Evolutionary conservation across 176 grass and related monocot genomes (phyloP).

Genomic region (Phoenix dactylifera): DNA sequence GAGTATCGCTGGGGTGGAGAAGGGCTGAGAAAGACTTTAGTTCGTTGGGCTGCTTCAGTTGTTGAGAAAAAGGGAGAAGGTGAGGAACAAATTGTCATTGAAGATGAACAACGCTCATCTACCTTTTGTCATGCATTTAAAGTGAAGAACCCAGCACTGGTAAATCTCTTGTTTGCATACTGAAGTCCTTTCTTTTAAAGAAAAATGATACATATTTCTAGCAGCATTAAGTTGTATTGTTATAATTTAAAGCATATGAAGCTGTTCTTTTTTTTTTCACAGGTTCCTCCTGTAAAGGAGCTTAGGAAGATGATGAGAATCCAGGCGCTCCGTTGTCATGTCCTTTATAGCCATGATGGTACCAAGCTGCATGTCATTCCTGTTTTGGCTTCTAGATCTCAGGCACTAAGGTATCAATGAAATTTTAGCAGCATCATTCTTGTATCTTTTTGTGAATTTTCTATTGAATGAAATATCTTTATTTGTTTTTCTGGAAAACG

Average conservation of each 20-base stretch:
- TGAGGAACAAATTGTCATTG: constrained; percentile 66
- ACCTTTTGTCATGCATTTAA: constrained; percentile 74
- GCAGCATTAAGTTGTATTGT: background rate
- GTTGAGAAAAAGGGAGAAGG: constrained; percentile 54
- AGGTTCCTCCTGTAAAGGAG: constrained; percentile 14
- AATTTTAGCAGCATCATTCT: background rate
- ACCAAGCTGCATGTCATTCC: constrained; percentile 13
- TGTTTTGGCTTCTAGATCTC: constrained; percentile 21
- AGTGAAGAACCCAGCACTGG: constrained; percentile 74
- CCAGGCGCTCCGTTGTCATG: constrained; percentile 16
- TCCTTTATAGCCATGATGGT: constrained; percentile 22
- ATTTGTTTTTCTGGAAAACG: background rate
- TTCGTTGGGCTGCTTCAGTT: constrained; percentile 61
- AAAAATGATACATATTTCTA: background rate
- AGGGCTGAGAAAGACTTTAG: constrained; percentile 82
- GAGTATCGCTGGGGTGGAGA: constrained; percentile 95
- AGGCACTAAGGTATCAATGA: constrained; percentile 15
- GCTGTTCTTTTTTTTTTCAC: background rate
- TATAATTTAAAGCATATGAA: background rate
- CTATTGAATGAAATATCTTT: background rate
- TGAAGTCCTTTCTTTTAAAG: constrained; percentile 1
- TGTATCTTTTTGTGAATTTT: no score
- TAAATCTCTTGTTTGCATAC: constrained; percentile 32
- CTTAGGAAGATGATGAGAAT: constrained; percentile 15
- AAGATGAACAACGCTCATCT: constrained; percentile 67